Base-by-base conservation (phyloP, 176 grass and related monocot species). In the Hyparrhenia diplandra region DNA sequence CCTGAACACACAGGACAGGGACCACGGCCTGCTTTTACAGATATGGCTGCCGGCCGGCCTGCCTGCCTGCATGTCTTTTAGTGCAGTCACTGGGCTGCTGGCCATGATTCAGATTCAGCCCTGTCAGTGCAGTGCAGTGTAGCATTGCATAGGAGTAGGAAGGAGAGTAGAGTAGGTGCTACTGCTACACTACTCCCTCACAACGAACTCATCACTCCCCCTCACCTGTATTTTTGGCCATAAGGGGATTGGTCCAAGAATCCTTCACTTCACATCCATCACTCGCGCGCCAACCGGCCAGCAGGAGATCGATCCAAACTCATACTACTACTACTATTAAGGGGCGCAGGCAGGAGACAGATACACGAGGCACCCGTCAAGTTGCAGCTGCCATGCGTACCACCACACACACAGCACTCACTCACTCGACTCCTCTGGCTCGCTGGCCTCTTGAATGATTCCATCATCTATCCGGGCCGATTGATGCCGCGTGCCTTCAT, bases 11-110 rank as follows among this genome's bases (percentile, higher is more conserved):
- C n/a, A n/a, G n/a, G n/a, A n/a, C n/a, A n/a, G n/a, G n/a, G n/a
- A n/a, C n/a, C n/a, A n/a, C n/a, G n/a, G n/a, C n/a, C n/a, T n/a
- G n/a, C n/a, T n/a, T n/a, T n/a, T n/a, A n/a, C n/a, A n/a, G n/a
- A n/a, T n/a, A n/a, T n/a, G n/a, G n/a, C n/a, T n/a, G n/a, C n/a
- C n/a, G n/a, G n/a, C n/a, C n/a, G n/a, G n/a, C n/a, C n/a, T n/a
- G 69, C 58, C 47, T 46, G 43, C 45, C 8, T 54, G 60, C 87
- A 42, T 89, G 76, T 84, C 63, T 76, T 84, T 80, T 89, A 69
- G 76, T 41, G 63, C 55, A 71, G 30, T 10, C 66, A 31, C 62
- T 58, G 54, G 9, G 24, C 24, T 25, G 46, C 4, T 66, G 45
- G 14, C 45, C 45, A 47, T 47, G 45, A 47, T 47, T 34, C 66